These are phyloP conservation scores for Xylaria sp. DNA, from an alignment of 2,329 filamentous ascomycete species.

Conservation along the genomic window DNA sequence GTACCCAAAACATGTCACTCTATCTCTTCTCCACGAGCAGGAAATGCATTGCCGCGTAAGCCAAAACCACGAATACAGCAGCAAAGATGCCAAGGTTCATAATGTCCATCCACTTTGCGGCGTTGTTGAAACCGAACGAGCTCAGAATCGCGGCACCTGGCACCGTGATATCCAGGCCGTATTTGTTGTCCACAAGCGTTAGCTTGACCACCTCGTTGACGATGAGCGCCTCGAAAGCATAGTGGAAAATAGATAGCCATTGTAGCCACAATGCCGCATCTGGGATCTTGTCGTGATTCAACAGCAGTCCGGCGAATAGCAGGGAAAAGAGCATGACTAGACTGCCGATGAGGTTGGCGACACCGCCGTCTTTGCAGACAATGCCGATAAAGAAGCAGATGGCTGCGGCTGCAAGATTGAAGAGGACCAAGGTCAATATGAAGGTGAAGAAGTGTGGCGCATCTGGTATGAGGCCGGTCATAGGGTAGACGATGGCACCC, in stretches of 20 bases:
- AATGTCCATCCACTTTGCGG: constrained; percentile 86
- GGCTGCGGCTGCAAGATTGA: constrained; percentile 92
- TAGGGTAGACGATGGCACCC: constrained; percentile 95
- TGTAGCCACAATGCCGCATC: constrained; percentile 89
- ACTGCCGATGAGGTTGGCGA: constrained; percentile 93
- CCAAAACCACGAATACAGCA: constrained; percentile 83
- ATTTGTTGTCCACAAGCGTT: constrained; percentile 91
- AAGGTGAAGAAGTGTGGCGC: constrained; percentile 90
- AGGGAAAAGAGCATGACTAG: constrained; percentile 98
- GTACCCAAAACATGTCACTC: constrained; percentile 21
- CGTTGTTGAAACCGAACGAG: constrained; percentile 92
- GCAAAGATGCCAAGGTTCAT: constrained; percentile 85
- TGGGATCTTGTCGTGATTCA: constrained; percentile 95
- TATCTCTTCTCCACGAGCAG: constrained; percentile 89
- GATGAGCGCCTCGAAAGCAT: constrained; percentile 94
- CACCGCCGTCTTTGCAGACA: constrained; percentile 87
- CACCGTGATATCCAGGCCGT: constrained; percentile 94
- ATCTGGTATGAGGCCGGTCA: constrained; percentile 91
- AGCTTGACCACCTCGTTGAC: constrained; percentile 96
- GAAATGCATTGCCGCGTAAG: constrained; percentile 93
- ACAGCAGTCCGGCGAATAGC: constrained; percentile 90
- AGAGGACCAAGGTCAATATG: constrained; percentile 89
- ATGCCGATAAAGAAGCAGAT: constrained; percentile 98
- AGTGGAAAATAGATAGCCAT: constrained; percentile 96
- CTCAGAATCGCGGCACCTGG: constrained; percentile 94